These are phyloP conservation scores for Fusarium citri DNA, from an alignment of 2,329 filamentous ascomycete species.

Conservation along the genomic window DNA sequence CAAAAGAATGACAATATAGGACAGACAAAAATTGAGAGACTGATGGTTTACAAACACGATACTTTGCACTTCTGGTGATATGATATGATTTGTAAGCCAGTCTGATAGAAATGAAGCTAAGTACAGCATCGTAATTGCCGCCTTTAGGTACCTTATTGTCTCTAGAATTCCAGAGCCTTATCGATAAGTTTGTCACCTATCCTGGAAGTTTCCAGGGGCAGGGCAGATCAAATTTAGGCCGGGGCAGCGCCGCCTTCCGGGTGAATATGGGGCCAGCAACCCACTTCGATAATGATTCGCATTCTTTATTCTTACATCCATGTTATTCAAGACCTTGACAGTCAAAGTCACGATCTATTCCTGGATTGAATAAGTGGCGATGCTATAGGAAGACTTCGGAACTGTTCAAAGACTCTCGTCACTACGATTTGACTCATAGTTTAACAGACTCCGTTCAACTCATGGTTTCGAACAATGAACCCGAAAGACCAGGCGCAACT, in stretches of 20 bases:
- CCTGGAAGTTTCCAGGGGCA: slow-evolving; percentile 16
- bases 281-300: not conserved
- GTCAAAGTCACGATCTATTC: not conserved
- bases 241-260: slow-evolving; percentile 18
- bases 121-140: not conserved
- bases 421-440: not conserved
- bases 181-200: slow-evolving; percentile 15
- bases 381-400: not conserved
- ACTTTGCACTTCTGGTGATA: slow-evolving; percentile 29
- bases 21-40: slow-evolving; percentile 8
- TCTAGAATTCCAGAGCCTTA: slow-evolving; percentile 6
- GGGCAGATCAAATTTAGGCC: slow-evolving; percentile 8
- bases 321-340: not conserved
- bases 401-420: not conserved
- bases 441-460: not conserved
- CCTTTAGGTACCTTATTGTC: too few relatives aligned
- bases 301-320: slow-evolving; percentile 2
- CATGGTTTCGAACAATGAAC: not conserved
- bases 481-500: not conserved
- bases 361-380: not conserved
- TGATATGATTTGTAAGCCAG: slow-evolving; percentile 44
- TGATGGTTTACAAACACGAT: not conserved
- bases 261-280: slow-evolving; percentile 24
- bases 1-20: not conserved
- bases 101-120: slow-evolving; percentile 13